Conservation (phyloP, 1,284 basidiomycete genomes). For the Microbotryum intermedium region DNA sequence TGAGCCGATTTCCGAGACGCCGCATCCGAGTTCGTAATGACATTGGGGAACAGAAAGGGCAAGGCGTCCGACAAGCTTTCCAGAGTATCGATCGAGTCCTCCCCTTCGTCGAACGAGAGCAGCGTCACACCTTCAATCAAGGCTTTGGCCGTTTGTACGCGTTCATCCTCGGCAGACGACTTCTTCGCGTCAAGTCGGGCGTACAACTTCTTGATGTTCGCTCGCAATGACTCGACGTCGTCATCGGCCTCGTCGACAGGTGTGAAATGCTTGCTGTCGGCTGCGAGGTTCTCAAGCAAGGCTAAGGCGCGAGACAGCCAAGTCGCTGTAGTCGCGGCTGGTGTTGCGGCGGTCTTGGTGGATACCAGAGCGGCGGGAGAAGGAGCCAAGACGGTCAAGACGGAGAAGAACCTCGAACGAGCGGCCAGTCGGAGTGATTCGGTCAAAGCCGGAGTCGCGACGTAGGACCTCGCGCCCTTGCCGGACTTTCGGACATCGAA, state of each 20-base stretch:
- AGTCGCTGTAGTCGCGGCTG: constrained; percentile 43
- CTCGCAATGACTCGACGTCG: constrained; percentile 44
- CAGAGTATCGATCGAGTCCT: constrained; percentile 51
- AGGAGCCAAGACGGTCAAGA: constrained; percentile 57
- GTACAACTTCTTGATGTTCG: constrained; percentile 44
- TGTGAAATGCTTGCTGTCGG: constrained; percentile 62
- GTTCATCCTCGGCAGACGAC: constrained; percentile 18
- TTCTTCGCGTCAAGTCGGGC: constrained; percentile 45
- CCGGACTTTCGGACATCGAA: constrained; percentile 64
- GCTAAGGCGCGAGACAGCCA: constrained; percentile 67
- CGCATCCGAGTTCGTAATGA: constrained; percentile 4
- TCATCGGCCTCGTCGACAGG: constrained; percentile 52
- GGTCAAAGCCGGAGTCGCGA: constrained; percentile 62
- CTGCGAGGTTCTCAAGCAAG: constrained; percentile 52
- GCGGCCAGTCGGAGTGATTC: constrained; percentile 59
- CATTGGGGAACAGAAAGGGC: constrained; percentile 35
- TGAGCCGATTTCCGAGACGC: constrained; percentile 16
- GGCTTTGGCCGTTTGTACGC: constrained; percentile 18
- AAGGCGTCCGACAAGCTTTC: constrained; percentile 47
- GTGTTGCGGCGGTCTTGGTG: neutral
- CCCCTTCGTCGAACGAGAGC: constrained; percentile 59
- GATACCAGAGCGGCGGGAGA: neutral
- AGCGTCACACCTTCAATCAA: constrained; percentile 49
- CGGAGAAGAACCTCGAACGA: constrained; percentile 61
- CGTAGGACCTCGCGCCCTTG: constrained; percentile 55